Base-by-base conservation (phyloP, 2,329 filamentous ascomycete genomes). In the Claviceps cyperi region DNA sequence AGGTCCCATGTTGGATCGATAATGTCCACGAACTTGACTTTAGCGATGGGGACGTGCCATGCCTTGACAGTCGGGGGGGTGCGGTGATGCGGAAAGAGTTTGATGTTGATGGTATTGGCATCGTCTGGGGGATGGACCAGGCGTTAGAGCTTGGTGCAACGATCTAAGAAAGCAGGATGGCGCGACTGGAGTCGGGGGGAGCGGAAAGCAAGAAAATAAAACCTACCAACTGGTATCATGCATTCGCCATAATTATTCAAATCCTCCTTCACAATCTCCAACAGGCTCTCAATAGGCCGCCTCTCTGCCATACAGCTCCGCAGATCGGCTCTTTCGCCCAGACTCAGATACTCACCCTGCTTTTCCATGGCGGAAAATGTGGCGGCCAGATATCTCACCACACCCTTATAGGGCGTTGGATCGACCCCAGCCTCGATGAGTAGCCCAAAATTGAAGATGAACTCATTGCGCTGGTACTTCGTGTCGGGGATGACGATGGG, bases 391-490 rank as follows among this genome's bases (percentile, higher is more conserved):
- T 94, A 86, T 56, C 84, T 75, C 49, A 95, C 88, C 35, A 97
- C 86, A 55, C 82, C 83, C 65, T 90, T 87, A 64, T 88, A 94
- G 36, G 83, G 84, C 46, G 78, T 78, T 63, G 85, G 85, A 61
- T 94, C 86, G 49, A 72, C 69, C 48, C 75, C 72, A 45, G 68
- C 67, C 47, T 84, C 78, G 47, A 95, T 74, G 28, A 95, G 84
- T 43, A 97, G 73, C 52, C 88, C 89, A 62, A 97, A 95, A 66
- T 97, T 97, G 78, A 97, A 98, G 62, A 96, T 95, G 72, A 96
- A 97, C 66, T 94, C 87, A 67, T 95, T 95, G 52, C 92, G 83
- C 61, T 84, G 80, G 62, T 97, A 95, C 57, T 84, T 83, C 50
- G 81, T 77, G 55, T 89, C 79, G 48, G 84, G 80, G 62, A 97